Percentiles rank a stretch among this genome's conserved stretches.
Evolutionary conservation across 176 grass and related monocot species (phyloP).

Genomic region (Oryza meridionalis): DNA sequence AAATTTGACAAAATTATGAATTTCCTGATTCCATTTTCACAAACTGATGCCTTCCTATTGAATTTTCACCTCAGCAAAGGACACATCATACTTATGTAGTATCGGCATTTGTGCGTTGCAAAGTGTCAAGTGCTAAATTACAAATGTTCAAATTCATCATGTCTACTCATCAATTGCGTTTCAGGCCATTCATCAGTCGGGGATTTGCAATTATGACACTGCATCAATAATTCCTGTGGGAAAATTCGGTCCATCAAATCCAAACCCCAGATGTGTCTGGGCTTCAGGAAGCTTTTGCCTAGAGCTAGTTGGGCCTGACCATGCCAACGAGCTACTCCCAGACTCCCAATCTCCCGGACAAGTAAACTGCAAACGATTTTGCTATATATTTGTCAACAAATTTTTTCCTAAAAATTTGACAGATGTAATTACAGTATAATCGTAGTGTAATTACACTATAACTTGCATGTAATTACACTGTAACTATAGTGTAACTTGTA

Average conservation of each 20-base stretch:
- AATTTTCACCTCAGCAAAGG: background rate
- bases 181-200: background rate
- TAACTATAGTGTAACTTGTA: no score
- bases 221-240: background rate
- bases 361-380: background rate
- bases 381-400: no score
- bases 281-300: background rate
- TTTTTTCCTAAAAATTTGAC: no score
- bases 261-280: background rate
- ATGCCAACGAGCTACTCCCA: background rate
- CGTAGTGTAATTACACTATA: no score
- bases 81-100: background rate
- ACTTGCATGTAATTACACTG: no score
- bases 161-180: background rate
- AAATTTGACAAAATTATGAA: no score
- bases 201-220: no score
- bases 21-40: background rate
- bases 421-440: no score
- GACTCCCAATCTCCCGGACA: background rate
- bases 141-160: background rate
- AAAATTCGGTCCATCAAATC: background rate
- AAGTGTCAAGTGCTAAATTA: no score
- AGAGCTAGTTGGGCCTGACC: background rate
- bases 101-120: background rate
- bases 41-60: background rate